Conservation (phyloP, 1,284 basidiomycete genomes). For the Golubevia pallescens region DNA sequence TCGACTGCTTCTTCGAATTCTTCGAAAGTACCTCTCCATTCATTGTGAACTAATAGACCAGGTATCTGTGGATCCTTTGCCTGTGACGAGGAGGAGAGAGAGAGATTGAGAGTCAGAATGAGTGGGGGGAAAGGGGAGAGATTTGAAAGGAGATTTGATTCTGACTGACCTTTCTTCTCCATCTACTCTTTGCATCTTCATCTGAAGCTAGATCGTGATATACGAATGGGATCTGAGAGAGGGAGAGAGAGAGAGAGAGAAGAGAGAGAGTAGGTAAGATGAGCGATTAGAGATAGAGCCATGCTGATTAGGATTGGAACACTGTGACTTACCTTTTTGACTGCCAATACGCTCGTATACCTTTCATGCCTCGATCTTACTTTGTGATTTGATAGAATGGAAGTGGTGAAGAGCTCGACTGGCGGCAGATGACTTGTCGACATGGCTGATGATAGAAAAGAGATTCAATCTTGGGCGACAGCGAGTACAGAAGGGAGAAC, state of each 20-base stretch:
- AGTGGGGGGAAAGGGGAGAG: background rate
- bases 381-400: constrained; percentile 58
- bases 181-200: constrained; percentile 56
- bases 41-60: constrained; percentile 58
- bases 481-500: no score
- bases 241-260: background rate
- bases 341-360: constrained; percentile 43
- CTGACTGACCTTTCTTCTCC: constrained; percentile 52
- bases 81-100: constrained; percentile 6
- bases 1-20: constrained; percentile 63
- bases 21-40: constrained; percentile 60
- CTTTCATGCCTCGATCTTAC: constrained; percentile 54
- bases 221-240: constrained; percentile 43
- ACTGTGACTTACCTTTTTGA: constrained; percentile 26
- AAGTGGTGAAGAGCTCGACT: constrained; percentile 63
- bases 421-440: no score
- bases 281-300: background rate
- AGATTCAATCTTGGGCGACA: no score
- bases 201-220: constrained; percentile 59
- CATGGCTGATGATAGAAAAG: no score
- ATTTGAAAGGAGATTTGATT: background rate
- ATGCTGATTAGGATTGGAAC: constrained; percentile 1
- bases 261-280: background rate
- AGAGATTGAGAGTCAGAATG: background rate
- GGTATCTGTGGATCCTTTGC: constrained; percentile 51